Evolutionary conservation across 192 early-diverging fungal species (phyloP).

Genomic region (Rhizophagus sp.): DNA sequence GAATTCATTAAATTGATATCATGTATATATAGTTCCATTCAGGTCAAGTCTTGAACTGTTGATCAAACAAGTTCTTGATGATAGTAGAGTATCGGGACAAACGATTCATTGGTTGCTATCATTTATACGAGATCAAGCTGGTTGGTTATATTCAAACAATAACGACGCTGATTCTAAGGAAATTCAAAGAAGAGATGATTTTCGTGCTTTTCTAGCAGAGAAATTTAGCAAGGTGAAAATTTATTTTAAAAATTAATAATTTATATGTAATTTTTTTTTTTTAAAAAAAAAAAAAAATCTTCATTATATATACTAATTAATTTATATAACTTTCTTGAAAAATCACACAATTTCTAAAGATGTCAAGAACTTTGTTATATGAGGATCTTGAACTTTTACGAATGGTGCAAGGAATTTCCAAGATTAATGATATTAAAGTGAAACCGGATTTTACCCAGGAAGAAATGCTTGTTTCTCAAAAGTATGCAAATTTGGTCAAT

Average conservation of each 20-base stretch:
- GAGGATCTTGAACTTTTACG: conserved; percentile 9
- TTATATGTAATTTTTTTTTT: background rate
- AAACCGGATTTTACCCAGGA: background rate
- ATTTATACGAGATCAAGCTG: conserved; percentile 16
- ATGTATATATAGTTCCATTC: conserved; percentile 1
- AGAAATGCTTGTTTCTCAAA: background rate
- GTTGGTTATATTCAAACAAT: background rate
- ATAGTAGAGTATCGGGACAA: background rate
- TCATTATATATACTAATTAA: background rate
- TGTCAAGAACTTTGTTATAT: conserved; percentile 1
- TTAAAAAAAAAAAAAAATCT: too few relatives aligned
- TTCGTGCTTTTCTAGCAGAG: background rate
- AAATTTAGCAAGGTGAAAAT: background rate
- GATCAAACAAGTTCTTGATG: background rate
- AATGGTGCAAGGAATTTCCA: conserved; percentile 11
- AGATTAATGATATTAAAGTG: background rate
- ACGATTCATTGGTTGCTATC: conserved; percentile 9
- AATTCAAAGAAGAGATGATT: background rate
- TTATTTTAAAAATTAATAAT: background rate
- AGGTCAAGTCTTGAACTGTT: conserved; percentile 10
- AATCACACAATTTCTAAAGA: background rate
- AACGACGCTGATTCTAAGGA: background rate
- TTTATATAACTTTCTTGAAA: background rate
- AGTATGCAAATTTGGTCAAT: background rate
- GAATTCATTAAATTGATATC: background rate